A percentile compares a stretch with the other conserved stretches of the same genome.
Conservation (phyloP, 2,329 filamentous ascomycete genomes). For the Trichoderma hamatum region DNA sequence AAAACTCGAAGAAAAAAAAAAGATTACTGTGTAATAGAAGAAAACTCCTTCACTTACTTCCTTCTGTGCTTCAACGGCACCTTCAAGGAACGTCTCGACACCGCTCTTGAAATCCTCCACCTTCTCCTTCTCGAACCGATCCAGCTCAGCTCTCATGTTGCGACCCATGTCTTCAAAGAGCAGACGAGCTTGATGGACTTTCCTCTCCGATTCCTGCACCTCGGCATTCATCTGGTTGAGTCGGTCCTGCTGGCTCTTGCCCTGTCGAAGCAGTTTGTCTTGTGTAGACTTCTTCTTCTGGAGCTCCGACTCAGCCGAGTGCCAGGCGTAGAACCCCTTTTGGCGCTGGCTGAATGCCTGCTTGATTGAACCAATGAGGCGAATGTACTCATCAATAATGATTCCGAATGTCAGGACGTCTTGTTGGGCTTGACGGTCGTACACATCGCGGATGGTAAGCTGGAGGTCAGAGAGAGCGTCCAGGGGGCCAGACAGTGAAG, state of each 20-base stretch:
- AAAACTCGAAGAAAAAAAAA: not conserved
- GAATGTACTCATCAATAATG: constrained; percentile 97
- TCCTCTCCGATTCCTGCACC: constrained; percentile 91
- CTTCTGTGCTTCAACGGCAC: constrained; percentile 96
- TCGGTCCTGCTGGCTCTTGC: constrained; percentile 93
- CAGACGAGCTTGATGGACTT: constrained; percentile 84
- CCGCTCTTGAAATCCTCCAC: constrained; percentile 99
- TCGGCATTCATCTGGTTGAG: constrained; percentile 91
- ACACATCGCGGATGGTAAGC: constrained; percentile 89
- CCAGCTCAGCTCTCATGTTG: constrained; percentile 86
- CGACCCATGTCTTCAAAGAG: constrained; percentile 98
- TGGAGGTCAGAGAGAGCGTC: constrained; percentile 93
- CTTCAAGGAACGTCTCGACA: constrained; percentile 96
- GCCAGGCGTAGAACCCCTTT: constrained; percentile 95
- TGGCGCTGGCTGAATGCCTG: constrained; percentile 89
- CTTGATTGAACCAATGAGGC: constrained; percentile 92
- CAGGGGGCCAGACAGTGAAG: constrained; percentile 82
- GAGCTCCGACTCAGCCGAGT: constrained; percentile 84
- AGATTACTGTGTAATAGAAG: not conserved
- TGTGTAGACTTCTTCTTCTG: constrained; percentile 86
- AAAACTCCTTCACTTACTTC: constrained; percentile 63
- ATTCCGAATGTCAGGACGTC: constrained; percentile 95
- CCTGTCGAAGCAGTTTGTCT: constrained; percentile 93
- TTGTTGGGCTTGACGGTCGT: constrained; percentile 95
- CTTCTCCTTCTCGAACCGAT: constrained; percentile 94